Base-by-base conservation (phyloP, 495 filamentous ascomycete species). In the Pseudevernia furfuracea region DNA sequence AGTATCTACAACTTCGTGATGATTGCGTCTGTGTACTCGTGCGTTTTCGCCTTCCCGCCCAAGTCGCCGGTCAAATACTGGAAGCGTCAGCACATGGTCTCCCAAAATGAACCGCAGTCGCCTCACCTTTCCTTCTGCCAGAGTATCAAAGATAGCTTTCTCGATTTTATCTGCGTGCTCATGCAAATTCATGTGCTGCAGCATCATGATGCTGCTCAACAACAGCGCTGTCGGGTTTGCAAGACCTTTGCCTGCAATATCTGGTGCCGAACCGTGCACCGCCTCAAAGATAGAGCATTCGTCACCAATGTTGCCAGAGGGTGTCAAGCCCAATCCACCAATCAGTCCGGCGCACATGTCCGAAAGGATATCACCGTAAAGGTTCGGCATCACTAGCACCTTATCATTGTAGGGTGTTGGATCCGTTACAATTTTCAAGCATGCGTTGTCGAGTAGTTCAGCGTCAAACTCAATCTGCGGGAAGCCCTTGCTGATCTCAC, bases 261-360 rank as follows among this genome's bases (percentile, higher is more conserved):
- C 94, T 57, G 94, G 94, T 41, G 94, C 94, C 53, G 92, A 96
- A 71, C 94, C 94, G 80, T 98, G 94, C 71, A 98, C 95, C 66
- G 94, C 95, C 82, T 98, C 94, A 83, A 98, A 98, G 80, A 98
- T 98, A 71, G 90, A 94, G 84, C 91, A 96, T 81, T 96, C 90
- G 77, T 96, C 91, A 74, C 94, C 95, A 73, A 98, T 97, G 82
- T 98, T 98, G 70, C 92, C 95, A 43, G 92, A 96, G 64, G 94
- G 94, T 58, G 94, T 97, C 43, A 98, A 84, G 73, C 94, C 94
- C 65, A 98, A 88, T 77, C 94, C 95, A 74, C 94, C 94, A 70
- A 97, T 98, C 65, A 98, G 83, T 80, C 95, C 94, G 70, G 94
- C 94, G 79, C 94, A 97, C 90, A 98, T 95, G 78, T 98, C 94